A percentile compares a stretch with the other conserved stretches of the same genome.
Conservation (phyloP, 2,329 filamentous ascomycete species). For the Aspergillus terreus region DNA sequence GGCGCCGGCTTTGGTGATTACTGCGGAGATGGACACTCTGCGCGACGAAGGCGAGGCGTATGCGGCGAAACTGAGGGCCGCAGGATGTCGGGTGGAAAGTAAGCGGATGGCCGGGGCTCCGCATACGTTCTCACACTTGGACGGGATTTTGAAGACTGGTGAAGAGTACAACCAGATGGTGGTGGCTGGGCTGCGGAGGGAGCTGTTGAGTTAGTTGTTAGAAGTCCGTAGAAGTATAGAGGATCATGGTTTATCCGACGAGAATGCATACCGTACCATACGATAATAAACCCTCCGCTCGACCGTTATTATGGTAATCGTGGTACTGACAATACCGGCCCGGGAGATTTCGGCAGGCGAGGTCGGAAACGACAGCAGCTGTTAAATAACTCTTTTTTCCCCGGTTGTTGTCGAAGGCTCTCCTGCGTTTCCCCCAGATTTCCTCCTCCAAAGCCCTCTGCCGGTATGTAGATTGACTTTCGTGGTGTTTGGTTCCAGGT, state of each 20-base stretch:
- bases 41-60: constrained; percentile 41
- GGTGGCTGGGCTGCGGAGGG: constrained; percentile 24
- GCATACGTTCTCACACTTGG: constrained; percentile 29
- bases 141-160: constrained; percentile 29
- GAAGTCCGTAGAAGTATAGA: neutral
- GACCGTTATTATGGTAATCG: neutral
- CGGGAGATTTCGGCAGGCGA: constrained; percentile 24
- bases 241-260: constrained; percentile 18
- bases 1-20: constrained; percentile 38
- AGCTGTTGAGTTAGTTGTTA: constrained; percentile 12
- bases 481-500: neutral
- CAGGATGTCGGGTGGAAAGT: constrained; percentile 31
- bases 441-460: neutral
- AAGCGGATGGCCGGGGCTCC: constrained; percentile 31
- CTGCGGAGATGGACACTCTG: constrained; percentile 41
- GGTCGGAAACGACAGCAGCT: constrained; percentile 14
- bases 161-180: constrained; percentile 26
- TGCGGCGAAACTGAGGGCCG: constrained; percentile 33
- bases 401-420: neutral
- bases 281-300: neutral
- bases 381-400: constrained; percentile 5
- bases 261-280: constrained; percentile 14
- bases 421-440: constrained; percentile 1
- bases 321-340: constrained; percentile 14
- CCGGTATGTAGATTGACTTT: too few species aligned